Base-by-base conservation (phyloP, 257 asterid species). In the Solanum bulbocastanum region DNA sequence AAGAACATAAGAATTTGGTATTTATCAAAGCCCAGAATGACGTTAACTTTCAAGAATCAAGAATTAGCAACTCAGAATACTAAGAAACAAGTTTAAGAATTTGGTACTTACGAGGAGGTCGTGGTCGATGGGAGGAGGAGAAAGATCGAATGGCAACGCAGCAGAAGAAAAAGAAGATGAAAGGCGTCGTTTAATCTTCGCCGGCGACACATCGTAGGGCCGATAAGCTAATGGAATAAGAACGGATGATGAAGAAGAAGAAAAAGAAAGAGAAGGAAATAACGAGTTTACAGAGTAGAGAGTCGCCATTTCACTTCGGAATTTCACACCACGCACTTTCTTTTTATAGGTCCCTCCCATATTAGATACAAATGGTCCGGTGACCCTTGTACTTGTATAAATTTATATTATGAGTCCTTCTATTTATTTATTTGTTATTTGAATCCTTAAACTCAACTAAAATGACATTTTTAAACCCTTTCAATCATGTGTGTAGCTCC, bases 101-200 rank as follows among this genome's bases (percentile, higher is more conserved):
- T 79, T 42, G 65, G 39, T 25, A 89, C 94, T 88, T 90, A 96
- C 98, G 40, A 89, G 88, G 39, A 92, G 91, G 90, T 91, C 98
- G 88, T 92, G 95, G 92, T 95, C 99, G 83, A 96, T 95, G 37
- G 99, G 98, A 87, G 99, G 99, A 78, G 99, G 99, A 13, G 98
- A 92, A 89, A 93, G 95, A 91, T 96, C 98, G 90, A 94, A 96
- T 60, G 98, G 98, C 91, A 95, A 87, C 27, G 93, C 90, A 56
- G 87, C 22, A 86, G 65, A 42, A 69, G 37, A 56, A 79, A 49
- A 87, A 35, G 87, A 86, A 49, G 35, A 83, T 20, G 87, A 86
- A 37, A 82, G 32, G 71, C 69, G 71, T 66, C 86, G 69, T 20
- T 49, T 82, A 10, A 82, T 32, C 69, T 49, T 82, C 44, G 40